Evolutionary conservation across 768 basidiomycete genomes (phyloP), one percentile per base, ranked within the genome.

Genomic region (Hericium erinaceus): DNA sequence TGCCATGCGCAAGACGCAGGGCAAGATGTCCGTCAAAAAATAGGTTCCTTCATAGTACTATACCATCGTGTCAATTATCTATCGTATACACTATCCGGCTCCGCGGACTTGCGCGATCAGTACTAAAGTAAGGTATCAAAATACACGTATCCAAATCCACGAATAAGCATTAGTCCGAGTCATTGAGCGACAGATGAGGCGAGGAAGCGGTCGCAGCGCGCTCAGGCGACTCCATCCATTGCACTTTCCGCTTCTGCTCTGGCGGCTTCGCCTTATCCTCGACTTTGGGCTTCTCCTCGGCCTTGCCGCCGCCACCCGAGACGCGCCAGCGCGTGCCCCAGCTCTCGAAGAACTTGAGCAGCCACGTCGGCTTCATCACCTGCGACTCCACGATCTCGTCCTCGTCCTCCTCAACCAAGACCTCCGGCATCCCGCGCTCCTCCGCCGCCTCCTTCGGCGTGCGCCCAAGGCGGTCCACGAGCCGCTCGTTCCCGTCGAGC

Each of bases 401-500:
- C 53, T 81, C 79, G 22, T 65, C 71, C 37, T 71, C 70, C 4
- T 69, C 72, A 20, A 63, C 63, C 13, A 64, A 59, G 24, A 63
- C 62, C 22, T 67, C 72, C 20, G 69, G 64, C 39, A 73, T 49
- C 54, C 62, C 71, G 38, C 70, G 72, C 67, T 91, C 89, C 64
- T 91, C 88, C 64, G 85, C 85, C 20, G 76, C 87, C 69, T 92
- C 89, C 61, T 80, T 82, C 71, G 87, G 86, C 55, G 86, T 90
- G 49, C 87, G 74, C 16, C 89, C 89, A 44, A 82, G 65, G 41
- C 73, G 69, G 68, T 91, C 87, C 48, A 91, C 87, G 1, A 85
- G 67, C 48, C 80, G 72, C 67, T 80, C 77, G 48, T 69, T 64
- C 13, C 86, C 86, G 62, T 85, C 84, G 46, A 89, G 70, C 58